Base-by-base conservation (phyloP, 2,329 filamentous ascomycete species). In the Fusarium tricinctum region DNA sequence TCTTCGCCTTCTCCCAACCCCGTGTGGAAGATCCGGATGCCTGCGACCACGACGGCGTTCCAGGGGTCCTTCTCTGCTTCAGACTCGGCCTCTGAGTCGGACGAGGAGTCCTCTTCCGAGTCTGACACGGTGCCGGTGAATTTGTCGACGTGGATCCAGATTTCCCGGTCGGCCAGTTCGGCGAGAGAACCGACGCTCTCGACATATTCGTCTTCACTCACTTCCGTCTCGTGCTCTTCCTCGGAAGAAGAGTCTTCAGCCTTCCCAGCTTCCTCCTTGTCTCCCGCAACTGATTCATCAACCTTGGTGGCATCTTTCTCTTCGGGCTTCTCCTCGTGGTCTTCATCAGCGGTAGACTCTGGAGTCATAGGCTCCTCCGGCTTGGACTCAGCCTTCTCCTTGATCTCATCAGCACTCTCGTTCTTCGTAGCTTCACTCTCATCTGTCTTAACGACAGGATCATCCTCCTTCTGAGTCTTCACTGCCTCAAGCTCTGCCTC, bases 21-120 rank as follows among this genome's bases (percentile, higher is more conserved):
- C 70, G 85, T 86, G 73, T 85, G 83, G 74, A 89, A 90, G 3
- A 91, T 83, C n/a, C 87, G 83, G 46, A 91, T 76, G 0, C 88
- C 87, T 3, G 90, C 82, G 12, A 89, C 84, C 5, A 81, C 85
- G n/a, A 89, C 83, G 6, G 88, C 88, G 72, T 90, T 90, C 88
- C 88, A 91, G 1, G 87, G 85, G 40, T 87, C 83, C 23, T 81
- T 79, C 65, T 86, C 83, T 48, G 84, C 85, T 49, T 88, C 86
- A 8, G 84, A 82, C n/a, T 84, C 50, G 42, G 35, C 35, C 14
- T 23, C 30, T 14, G 35, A 45, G 13, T 39, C 40, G 12, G 58
- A 58, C 20, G 47, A 40, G 14, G 53, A 49, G 15, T 61, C 56
- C 4, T 63, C 39, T 6, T 54, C 54, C 17, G 60, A 65, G 17